Percentiles rank a stretch among this genome's conserved stretches.
Evolutionary conservation across 164 flowering plant species (phyloP).

Genomic region (Brasenia schreberi): DNA sequence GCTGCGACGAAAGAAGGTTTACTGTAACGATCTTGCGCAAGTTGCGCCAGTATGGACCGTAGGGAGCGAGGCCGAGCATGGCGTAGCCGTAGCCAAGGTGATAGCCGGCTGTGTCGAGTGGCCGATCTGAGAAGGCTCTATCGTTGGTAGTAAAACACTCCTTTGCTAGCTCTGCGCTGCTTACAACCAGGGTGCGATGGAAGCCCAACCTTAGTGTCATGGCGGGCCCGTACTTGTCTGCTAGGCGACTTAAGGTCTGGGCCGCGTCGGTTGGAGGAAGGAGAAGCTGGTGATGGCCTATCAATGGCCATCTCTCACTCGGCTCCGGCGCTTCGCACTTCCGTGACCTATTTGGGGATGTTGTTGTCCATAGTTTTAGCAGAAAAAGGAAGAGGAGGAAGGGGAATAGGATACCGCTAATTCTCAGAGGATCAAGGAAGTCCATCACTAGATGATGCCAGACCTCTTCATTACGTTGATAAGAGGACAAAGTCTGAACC

Average conservation of each 20-base stretch:
- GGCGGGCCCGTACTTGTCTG: conserved; percentile 12
- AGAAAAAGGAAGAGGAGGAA: too few relatives aligned
- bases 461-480: conserved; percentile 2
- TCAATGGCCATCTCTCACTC: conserved; percentile 9
- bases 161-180: conserved; percentile 5
- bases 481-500: conserved; percentile 6
- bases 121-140: conserved; percentile 5
- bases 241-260: conserved; percentile 1
- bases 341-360: not conserved
- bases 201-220: conserved; percentile 9
- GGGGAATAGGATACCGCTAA: too few relatives aligned
- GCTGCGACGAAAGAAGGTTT: conserved; percentile 8
- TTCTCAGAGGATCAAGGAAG: too few relatives aligned
- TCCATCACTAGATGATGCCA: too few relatives aligned
- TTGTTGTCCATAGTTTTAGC: too few relatives aligned
- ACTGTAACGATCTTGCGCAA: conserved; percentile 6
- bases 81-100: conserved; percentile 6
- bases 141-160: conserved; percentile 4
- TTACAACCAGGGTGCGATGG: conserved; percentile 8
- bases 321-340: conserved; percentile 5
- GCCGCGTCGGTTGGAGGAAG: not conserved
- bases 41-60: conserved; percentile 11
- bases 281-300: conserved; percentile 11
- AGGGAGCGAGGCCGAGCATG: conserved; percentile 7
- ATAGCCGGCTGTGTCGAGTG: not conserved